phyloP scores from a whole-genome alignment of 2,329 filamentous ascomycete genomes.

The Sordariomycetes sp. region DNA sequence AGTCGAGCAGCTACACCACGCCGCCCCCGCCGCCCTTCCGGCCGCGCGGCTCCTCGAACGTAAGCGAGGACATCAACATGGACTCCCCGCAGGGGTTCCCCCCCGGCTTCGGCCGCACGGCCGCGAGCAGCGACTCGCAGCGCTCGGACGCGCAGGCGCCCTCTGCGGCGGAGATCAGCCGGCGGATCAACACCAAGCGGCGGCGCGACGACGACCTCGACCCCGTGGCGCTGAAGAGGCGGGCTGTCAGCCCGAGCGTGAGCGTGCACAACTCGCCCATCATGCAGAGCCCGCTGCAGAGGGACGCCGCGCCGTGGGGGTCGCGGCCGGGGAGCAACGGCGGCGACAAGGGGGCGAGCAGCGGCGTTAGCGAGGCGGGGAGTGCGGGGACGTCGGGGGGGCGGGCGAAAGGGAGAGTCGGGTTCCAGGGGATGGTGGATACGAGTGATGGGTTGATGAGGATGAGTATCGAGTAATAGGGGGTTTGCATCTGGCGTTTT shows the following conservation, averaged over 20 bases:
- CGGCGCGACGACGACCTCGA: conserved; percentile 87
- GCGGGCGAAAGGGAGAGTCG: conserved; percentile 53
- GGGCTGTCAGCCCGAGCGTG: conserved; percentile 84
- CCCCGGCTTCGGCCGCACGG: conserved; percentile 17
- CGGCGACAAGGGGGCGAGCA: conserved; percentile 36
- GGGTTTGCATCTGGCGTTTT: not conserved
- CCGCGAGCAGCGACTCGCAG: conserved; percentile 9
- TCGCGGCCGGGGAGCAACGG: conserved; percentile 54
- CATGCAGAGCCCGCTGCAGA: conserved; percentile 71
- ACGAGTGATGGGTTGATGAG: conserved; percentile 94
- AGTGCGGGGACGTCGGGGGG: conserved; percentile 27
- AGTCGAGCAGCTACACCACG: conserved; percentile 49
- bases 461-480: conserved; percentile 77
- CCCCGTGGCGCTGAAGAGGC: conserved; percentile 75
- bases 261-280: conserved; percentile 85
- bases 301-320: conserved; percentile 63
- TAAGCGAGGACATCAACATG: conserved; percentile 64
- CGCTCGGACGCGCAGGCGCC: conserved; percentile 31
- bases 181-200: conserved; percentile 73
- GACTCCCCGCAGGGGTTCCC: conserved; percentile 46
- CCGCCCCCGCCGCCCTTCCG: conserved; percentile 58
- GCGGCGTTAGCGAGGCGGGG: conserved; percentile 40
- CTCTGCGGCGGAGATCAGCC: conserved; percentile 62
- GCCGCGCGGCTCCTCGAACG: conserved; percentile 45
- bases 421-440: conserved; percentile 87